phyloP scores from a whole-genome alignment of 306 rosid genomes.

The Trifolium subterraneum region DNA sequence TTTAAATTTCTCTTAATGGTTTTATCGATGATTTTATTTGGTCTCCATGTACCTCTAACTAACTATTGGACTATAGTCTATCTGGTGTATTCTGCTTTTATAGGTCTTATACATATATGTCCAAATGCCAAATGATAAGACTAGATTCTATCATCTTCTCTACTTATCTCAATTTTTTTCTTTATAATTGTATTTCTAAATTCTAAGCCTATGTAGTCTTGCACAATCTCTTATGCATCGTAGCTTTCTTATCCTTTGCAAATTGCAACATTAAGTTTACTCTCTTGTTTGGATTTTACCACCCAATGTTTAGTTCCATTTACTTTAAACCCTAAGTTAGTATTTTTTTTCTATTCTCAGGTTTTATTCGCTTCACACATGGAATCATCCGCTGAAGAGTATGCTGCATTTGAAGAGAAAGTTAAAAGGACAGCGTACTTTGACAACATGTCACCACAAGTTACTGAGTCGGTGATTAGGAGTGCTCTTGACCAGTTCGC shows the following conservation, averaged over 20 bases:
- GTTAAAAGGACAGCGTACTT: conserved; percentile 69
- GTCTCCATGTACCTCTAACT: neutral
- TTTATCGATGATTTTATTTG: neutral
- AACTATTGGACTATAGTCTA: neutral
- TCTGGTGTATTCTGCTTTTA: neutral
- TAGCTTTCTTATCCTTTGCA: neutral
- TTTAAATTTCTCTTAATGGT: neutral
- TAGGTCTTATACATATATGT: neutral
- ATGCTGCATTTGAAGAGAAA: conserved; percentile 69
- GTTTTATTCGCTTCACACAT: conserved; percentile 41
- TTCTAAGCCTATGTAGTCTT: neutral
- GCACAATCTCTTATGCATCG: neutral
- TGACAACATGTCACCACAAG: conserved; percentile 78
- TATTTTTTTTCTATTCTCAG: conserved; percentile 41
- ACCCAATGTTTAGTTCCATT: neutral
- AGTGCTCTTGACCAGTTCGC: conserved; percentile 80
- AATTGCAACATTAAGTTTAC: neutral
- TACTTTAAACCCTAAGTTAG: neutral
- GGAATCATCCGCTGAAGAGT: conserved; percentile 59
- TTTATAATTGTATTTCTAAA: neutral
- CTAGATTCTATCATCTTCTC: neutral
- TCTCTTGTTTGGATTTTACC: neutral
- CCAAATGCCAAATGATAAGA: neutral
- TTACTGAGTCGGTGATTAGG: conserved; percentile 71
- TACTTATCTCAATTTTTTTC: neutral